These are phyloP conservation scores for Fagopyrum esculentum DNA, from an alignment of 148 eudicot genomes.

Conservation along the genomic window DNA sequence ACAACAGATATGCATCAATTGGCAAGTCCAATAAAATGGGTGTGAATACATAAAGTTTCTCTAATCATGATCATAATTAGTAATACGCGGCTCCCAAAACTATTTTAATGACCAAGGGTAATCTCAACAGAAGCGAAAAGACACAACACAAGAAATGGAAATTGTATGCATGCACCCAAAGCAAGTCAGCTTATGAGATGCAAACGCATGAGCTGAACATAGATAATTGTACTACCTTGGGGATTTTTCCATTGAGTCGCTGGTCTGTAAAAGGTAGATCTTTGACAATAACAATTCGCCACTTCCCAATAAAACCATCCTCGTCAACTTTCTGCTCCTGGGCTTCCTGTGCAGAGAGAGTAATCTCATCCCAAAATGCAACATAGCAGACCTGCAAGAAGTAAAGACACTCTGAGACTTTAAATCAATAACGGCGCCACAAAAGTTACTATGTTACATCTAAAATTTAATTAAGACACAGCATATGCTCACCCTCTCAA, in stretches of 20 bases:
- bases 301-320: constrained; percentile 64
- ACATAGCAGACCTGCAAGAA: constrained; percentile 84
- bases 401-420: constrained; percentile 1
- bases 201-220: constrained; percentile 3
- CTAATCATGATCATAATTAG: not conserved
- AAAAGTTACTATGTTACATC: not conserved
- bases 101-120: not conserved
- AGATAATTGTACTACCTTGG: constrained; percentile 50
- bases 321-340: constrained; percentile 56
- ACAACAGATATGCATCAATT: not conserved
- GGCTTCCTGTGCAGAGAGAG: constrained; percentile 64
- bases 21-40: not conserved
- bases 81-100: not conserved
- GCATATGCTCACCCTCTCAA: constrained; percentile 45
- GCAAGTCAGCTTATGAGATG: not conserved
- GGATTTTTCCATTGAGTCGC: constrained; percentile 91
- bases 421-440: not conserved
- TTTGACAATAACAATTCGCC: constrained; percentile 80
- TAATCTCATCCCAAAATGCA: constrained; percentile 96
- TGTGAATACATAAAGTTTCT: not conserved
- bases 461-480: not conserved
- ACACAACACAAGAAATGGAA: not conserved
- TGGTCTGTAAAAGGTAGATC: constrained; percentile 89
- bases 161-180: not conserved
- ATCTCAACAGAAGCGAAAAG: not conserved